A percentile compares a stretch with the other conserved stretches of the same genome.
phyloP scores from a whole-genome alignment of 139 green algal species.

The Micromonas commoda region DNA sequence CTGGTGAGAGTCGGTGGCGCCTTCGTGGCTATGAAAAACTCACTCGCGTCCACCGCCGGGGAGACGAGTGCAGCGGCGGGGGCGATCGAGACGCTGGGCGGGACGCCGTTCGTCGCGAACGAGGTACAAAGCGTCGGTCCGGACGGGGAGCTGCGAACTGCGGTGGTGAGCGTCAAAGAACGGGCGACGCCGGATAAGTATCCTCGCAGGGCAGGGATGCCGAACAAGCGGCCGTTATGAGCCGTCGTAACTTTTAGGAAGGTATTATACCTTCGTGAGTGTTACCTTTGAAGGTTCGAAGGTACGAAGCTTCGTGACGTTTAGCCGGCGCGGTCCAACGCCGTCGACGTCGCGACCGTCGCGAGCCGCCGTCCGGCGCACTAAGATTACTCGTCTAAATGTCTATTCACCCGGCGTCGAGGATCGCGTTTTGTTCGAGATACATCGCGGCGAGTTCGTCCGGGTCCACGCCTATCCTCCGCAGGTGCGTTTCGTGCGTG shows the following conservation, averaged over 20 bases:
- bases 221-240: constrained; percentile 59
- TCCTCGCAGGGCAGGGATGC: constrained; percentile 54
- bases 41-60: constrained; percentile 28
- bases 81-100: constrained; percentile 53
- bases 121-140: constrained; percentile 41
- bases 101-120: constrained; percentile 40
- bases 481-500: neutral
- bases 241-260: too few relatives aligned
- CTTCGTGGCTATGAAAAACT: constrained; percentile 73
- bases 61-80: neutral
- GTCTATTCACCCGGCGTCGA: too few relatives aligned
- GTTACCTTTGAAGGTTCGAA: too few relatives aligned
- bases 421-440: too few relatives aligned
- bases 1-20: constrained; percentile 65
- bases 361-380: too few relatives aligned
- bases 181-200: constrained; percentile 49
- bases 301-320: too few relatives aligned
- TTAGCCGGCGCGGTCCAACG: too few relatives aligned
- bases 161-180: constrained; percentile 54
- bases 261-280: too few relatives aligned
- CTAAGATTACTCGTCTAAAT: too few relatives aligned
- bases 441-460: neutral
- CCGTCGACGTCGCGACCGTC: too few relatives aligned
- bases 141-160: constrained; percentile 37
- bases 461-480: neutral